These are phyloP conservation scores for Sporothrix protearum DNA, from an alignment of 2,329 filamentous ascomycete species.

Conservation along the genomic window DNA sequence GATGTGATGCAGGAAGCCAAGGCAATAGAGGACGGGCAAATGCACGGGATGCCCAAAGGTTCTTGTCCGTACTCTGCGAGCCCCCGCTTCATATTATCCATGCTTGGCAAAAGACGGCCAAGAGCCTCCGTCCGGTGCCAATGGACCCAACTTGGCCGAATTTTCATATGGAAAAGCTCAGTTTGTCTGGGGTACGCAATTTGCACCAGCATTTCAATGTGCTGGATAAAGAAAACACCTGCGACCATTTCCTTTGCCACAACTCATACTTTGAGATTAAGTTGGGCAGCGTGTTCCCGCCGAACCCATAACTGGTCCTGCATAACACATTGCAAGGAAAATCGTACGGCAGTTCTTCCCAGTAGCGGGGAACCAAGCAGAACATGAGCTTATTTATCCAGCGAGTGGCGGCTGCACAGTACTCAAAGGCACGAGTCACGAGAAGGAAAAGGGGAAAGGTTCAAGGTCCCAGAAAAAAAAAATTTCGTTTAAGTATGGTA, in stretches of 20 bases:
- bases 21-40: background rate
- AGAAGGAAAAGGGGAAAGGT: background rate
- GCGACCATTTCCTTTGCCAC: no score
- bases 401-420: no score
- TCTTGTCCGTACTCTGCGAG: background rate
- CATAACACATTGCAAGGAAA: background rate
- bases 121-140: background rate
- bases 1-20: background rate
- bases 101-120: background rate
- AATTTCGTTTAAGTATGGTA: background rate
- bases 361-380: background rate
- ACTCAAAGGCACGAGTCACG: background rate
- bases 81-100: background rate
- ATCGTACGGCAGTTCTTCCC: background rate
- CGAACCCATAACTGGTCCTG: background rate
- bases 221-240: background rate
- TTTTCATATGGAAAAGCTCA: no score
- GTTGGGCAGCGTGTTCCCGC: no score
- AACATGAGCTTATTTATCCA: background rate
- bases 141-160: no score
- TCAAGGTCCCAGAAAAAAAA: conserved; percentile 12
- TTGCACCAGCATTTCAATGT: no score
- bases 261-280: no score
- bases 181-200: no score
- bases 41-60: background rate